These are phyloP conservation scores for Lecanicillium sp. DNA, from an alignment of 2,329 filamentous ascomycete genomes.

Conservation along the genomic window DNA sequence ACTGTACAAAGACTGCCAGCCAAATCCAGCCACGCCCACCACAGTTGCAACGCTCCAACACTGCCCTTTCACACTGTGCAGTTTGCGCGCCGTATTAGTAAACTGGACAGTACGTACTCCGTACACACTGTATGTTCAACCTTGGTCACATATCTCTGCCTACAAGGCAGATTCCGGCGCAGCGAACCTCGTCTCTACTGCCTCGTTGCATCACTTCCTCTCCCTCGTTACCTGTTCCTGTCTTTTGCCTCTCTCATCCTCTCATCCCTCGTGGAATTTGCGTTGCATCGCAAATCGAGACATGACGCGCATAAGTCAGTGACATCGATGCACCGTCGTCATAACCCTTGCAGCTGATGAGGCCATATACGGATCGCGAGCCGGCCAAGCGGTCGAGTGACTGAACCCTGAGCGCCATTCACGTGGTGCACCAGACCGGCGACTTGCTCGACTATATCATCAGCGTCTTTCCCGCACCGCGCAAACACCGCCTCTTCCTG, in stretches of 20 bases:
- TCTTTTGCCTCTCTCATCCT: not conserved
- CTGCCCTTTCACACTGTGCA: slow-evolving; percentile 3
- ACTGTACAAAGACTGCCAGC: not conserved
- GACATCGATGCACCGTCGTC: not conserved
- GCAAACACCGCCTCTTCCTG: not conserved
- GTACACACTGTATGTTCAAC: not conserved
- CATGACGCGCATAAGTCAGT: slow-evolving; percentile 6
- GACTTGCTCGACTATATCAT: not conserved
- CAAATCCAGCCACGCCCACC: not conserved
- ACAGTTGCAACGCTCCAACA: not conserved
- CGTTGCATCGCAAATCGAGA: slow-evolving; percentile 2
- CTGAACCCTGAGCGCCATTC: slow-evolving; percentile 8
- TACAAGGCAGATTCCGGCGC: slow-evolving; percentile 2
- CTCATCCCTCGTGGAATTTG: not conserved
- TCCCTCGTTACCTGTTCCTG: not conserved
- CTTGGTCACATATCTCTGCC: not conserved
- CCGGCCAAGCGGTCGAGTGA: slow-evolving; percentile 8
- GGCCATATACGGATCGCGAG: not conserved
- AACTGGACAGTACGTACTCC: too few relatives aligned
- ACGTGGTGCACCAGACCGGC: slow-evolving; percentile 1
- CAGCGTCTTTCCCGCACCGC: not conserved
- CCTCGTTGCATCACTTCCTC: not conserved
- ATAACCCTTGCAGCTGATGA: slow-evolving; percentile 8
- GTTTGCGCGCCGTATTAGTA: not conserved
- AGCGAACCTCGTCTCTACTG: not conserved